These are phyloP conservation scores for Stagonosporopsis cucurbitacearum DNA, from an alignment of 2,329 filamentous ascomycete genomes.

Conservation along the genomic window DNA sequence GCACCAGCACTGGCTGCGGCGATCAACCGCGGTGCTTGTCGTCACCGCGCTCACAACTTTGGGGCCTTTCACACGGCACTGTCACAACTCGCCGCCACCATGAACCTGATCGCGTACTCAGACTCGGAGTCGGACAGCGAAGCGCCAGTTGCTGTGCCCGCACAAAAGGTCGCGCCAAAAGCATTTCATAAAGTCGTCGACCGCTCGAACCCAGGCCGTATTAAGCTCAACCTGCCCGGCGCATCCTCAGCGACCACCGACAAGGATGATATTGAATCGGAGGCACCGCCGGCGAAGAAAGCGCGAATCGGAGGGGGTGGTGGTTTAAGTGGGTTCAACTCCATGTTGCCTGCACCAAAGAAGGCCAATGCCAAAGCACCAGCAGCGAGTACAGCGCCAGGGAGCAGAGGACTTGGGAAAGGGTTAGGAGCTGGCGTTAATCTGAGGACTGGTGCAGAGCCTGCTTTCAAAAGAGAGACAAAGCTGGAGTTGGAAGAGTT, in stretches of 20 bases:
- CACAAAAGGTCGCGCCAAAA: slow-evolving; percentile 56
- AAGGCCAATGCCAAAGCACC: slow-evolving; percentile 45
- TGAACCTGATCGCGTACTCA: slow-evolving; percentile 84
- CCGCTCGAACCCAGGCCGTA: slow-evolving; percentile 80
- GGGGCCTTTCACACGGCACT: neutral
- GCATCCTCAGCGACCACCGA: slow-evolving; percentile 51
- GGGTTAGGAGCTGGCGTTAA: slow-evolving; percentile 66
- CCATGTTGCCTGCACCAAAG: slow-evolving; percentile 86
- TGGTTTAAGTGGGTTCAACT: slow-evolving; percentile 81
- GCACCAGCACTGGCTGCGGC: slow-evolving; percentile 23
- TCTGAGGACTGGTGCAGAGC: slow-evolving; percentile 82
- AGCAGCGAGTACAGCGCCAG: slow-evolving; percentile 33
- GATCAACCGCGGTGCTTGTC: slow-evolving; percentile 15
- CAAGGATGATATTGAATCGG: slow-evolving; percentile 51
- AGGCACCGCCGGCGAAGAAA: slow-evolving; percentile 70
- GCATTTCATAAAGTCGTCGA: slow-evolving; percentile 83
- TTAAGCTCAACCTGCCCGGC: slow-evolving; percentile 77
- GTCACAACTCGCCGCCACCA: slow-evolving; percentile 47
- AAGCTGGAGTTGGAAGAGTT: slow-evolving; percentile 45
- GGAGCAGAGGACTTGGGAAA: slow-evolving; percentile 45
- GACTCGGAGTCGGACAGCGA: slow-evolving; percentile 77
- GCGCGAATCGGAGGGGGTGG: slow-evolving; percentile 67
- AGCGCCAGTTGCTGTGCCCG: slow-evolving; percentile 28
- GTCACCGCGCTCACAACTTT: neutral
- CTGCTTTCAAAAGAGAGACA: slow-evolving; percentile 75